Evolutionary conservation across 768 basidiomycete species (phyloP), one percentile per base, ranked within the genome.

Genomic region (Tylopilus vinaceipallidus): DNA sequence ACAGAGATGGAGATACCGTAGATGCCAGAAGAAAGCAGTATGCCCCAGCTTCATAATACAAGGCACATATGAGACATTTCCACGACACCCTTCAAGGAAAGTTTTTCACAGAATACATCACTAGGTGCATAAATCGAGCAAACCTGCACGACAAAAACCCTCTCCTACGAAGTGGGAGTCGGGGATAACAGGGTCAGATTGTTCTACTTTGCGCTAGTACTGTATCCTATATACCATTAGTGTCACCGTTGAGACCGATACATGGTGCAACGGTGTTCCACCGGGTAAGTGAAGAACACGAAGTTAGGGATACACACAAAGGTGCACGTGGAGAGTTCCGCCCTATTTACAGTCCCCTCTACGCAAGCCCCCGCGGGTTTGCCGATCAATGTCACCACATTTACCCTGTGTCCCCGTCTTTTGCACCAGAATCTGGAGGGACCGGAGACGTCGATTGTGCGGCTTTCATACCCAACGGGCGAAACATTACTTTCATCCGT

Each of bases 321-420:
- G 29, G 33, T 46, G 40, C 14, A 57, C 46, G 46, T n/a, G 29
- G 34, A 38, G 17, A 24, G 27, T 10, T 17, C 24, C 47, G 19
- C 29, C 17, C 24, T 35, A 29, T 54, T 19, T 3, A 41, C 17
- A 16, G 33, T 42, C 66, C 73, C 86, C 54, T 83, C 83, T 41
- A 29, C 26, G 39, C 13, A 39, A 33, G 34, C 39, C 29, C 22
- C 39, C 6, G 36, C 14, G 34, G 19, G 22, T n/a, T n/a, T 44
- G 47, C 14, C 33, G 17, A 48, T 48, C 33, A 19, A 42, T 23
- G 22, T n/a, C 12, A 27, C 13, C 9, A 30, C 23, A 17, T 47
- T 67, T 75, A 89, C 54, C 87, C 87, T 36, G 79, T 86, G 64
- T 89, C 87, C 46, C 83, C 86, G 58, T 88, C 85, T 69, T 88